Conservation (phyloP, 2,329 filamentous ascomycete species). For the Bipolaris sorokiniana region DNA sequence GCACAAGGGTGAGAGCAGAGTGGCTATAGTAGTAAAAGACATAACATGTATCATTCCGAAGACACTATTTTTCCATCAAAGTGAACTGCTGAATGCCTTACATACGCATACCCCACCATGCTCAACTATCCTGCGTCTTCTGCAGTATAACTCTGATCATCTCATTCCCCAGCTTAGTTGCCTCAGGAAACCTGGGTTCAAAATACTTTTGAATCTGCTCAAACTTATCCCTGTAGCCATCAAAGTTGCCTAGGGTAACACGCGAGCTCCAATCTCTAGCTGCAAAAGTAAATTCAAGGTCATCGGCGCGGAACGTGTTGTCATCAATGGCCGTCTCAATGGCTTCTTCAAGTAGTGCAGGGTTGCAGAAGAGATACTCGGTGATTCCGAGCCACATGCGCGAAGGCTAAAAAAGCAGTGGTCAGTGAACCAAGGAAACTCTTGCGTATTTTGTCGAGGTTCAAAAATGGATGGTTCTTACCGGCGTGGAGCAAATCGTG, state of each 20-base stretch:
- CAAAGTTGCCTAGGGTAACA: slow-evolving; percentile 88
- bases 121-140: slow-evolving; percentile 60
- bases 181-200: slow-evolving; percentile 85
- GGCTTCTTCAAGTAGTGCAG: slow-evolving; percentile 79
- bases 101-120: too few species aligned
- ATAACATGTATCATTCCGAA: too few species aligned
- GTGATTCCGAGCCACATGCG: slow-evolving; percentile 96
- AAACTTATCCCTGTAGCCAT: slow-evolving; percentile 90
- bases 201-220: slow-evolving; percentile 91
- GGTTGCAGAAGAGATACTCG: slow-evolving; percentile 90
- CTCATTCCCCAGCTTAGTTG: slow-evolving; percentile 85
- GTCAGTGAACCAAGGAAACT: neutral
- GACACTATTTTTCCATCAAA: too few species aligned
- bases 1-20: too few species aligned
- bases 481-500: slow-evolving; percentile 98
- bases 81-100: too few species aligned
- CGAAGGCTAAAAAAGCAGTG: slow-evolving; percentile 67
- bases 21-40: too few species aligned
- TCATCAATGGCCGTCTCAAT: slow-evolving; percentile 87
- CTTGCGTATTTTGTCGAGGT: neutral
- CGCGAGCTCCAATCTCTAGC: slow-evolving; percentile 95
- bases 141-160: slow-evolving; percentile 97
- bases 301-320: slow-evolving; percentile 90
- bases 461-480: slow-evolving; percentile 44
- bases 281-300: slow-evolving; percentile 97